phyloP scores from a whole-genome alignment of 768 basidiomycete genomes.

The Hydnomerulius pinastri region DNA sequence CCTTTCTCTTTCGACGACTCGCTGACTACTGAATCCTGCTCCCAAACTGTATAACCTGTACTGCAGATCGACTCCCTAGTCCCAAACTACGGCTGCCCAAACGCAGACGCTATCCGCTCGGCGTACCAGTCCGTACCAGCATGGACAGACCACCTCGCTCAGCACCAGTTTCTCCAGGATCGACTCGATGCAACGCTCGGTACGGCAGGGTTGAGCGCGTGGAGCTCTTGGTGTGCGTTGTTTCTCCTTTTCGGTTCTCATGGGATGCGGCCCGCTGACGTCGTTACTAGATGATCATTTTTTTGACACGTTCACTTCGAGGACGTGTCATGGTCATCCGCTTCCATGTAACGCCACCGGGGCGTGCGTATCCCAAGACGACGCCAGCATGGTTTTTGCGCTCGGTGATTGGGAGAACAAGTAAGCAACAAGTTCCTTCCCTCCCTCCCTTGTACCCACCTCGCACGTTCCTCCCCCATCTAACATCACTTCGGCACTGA shows the following conservation, averaged over 20 bases:
- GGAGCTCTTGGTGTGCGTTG: slow-evolving; percentile 50
- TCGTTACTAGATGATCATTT: slow-evolving; percentile 44
- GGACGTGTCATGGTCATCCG: slow-evolving; percentile 46
- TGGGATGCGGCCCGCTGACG: no score
- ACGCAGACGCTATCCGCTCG: slow-evolving; percentile 39
- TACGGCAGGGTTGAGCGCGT: slow-evolving; percentile 39
- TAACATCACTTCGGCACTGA: no score
- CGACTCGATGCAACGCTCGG: slow-evolving; percentile 42
- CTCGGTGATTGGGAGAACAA: slow-evolving; percentile 65
- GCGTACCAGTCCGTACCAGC: slow-evolving; percentile 46
- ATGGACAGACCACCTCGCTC: slow-evolving; percentile 46
- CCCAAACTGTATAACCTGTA: background rate
- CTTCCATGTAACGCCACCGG: slow-evolving; percentile 47
- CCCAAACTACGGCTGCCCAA: slow-evolving; percentile 46
- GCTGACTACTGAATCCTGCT: background rate
- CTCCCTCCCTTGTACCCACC: no score
- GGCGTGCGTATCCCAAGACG: slow-evolving; percentile 42
- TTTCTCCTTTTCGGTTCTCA: background rate
- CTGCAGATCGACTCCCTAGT: slow-evolving; percentile 49
- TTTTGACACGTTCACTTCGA: slow-evolving; percentile 53
- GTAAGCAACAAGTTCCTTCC: no score
- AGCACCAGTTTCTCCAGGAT: slow-evolving; percentile 38
- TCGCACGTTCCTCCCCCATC: no score
- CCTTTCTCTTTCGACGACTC: background rate
- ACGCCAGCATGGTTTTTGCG: slow-evolving; percentile 54